Evolutionary conservation across 2,329 filamentous ascomycete genomes (phyloP), one percentile per base, ranked within the genome.

Genomic region (Hymenoscyphus salicellus): DNA sequence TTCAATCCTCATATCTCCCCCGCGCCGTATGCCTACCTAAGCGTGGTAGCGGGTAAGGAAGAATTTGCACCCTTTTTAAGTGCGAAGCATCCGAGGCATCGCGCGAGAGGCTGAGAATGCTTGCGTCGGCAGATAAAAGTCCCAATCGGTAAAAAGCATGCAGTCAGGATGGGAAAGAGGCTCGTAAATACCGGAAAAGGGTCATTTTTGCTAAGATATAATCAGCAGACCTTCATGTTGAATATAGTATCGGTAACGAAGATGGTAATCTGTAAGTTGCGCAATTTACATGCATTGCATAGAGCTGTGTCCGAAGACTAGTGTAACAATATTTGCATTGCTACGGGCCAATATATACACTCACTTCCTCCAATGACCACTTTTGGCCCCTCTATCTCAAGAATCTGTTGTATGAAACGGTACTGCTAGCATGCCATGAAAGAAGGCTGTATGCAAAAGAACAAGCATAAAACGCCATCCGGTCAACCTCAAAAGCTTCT

Each of bases 401-500:
- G 20, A 11, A 28, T 23, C 8, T 52, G 20, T 52, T 52, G 20
- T 26, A 23, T 26, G 46, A 52, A 23, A 23, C 20, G 20, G 4
- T 5, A 26, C 20, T 14, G 26, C 20, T 7, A 52, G 46, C 36
- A 38, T 38, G 14, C 36, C 36, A 17, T 38, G 14, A 38, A 23
- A 23, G 20, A 52, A 26, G n/a, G 41, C 17, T 20, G 41, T 46
- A 46, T 52, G 46, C 46, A 52, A 23, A 52, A 52, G 55, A 56
- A 56, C 16, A 56, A 56, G 55, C 55, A 56, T 32, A 43, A 43
- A 58, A 59, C 57, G 57, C 57, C 57, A 41, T 28, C 57, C 33
- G 36, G 23, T 38, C 57, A 59, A 26, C 36, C 26, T 59, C 57
- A 10, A 38, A 59, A 41, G 20, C 36, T 38, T 23, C 33, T 28